Evolutionary conservation across 495 filamentous ascomycete genomes (phyloP).

Genomic region (Amphirosellinia nigrospora): DNA sequence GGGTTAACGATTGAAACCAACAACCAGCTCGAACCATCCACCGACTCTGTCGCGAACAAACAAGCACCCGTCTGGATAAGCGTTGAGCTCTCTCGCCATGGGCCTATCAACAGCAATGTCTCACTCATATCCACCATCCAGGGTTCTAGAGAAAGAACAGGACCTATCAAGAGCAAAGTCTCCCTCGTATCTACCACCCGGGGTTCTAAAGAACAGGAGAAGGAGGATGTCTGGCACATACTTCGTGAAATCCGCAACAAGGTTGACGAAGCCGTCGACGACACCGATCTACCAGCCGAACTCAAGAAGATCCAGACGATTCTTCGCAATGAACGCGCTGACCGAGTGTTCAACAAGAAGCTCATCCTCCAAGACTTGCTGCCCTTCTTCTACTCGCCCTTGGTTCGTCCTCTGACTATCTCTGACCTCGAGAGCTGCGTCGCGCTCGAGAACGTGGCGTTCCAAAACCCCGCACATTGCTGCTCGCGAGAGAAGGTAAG

Average conservation of each 20-base stretch:
- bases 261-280: conserved; percentile 27
- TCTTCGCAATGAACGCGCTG: conserved; percentile 20
- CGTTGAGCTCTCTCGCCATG: background rate
- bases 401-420: conserved; percentile 71
- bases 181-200: no score
- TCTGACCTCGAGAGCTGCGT: conserved; percentile 80
- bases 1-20: background rate
- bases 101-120: conserved; percentile 4
- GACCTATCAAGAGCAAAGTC: no score
- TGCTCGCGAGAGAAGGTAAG: conserved; percentile 81
- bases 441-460: conserved; percentile 75
- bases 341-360: conserved; percentile 12
- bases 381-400: conserved; percentile 55
- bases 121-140: conserved; percentile 4
- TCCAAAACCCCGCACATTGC: conserved; percentile 70
- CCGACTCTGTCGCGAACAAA: background rate
- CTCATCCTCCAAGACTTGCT: conserved; percentile 28
- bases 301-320: conserved; percentile 22
- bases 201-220: no score
- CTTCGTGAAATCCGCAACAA: no score
- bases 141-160: background rate
- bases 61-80: background rate
- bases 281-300: conserved; percentile 32
- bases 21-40: background rate
- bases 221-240: no score